Conservation (phyloP, 2,329 filamentous ascomycete species). For the Claviceps sp. region DNA sequence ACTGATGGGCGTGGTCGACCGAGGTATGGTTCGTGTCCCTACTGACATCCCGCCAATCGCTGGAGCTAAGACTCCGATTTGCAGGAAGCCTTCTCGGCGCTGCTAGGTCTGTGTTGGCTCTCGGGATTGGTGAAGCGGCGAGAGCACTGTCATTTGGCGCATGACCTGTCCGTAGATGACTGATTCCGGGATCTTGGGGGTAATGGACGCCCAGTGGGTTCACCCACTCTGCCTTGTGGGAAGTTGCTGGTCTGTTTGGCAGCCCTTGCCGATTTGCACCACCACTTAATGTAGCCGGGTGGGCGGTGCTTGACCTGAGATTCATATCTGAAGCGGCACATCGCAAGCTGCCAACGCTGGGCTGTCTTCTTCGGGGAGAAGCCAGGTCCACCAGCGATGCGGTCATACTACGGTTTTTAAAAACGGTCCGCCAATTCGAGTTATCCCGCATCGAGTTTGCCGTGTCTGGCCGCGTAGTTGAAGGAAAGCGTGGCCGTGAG, state of each 20-base stretch:
- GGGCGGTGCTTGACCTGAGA: slow-evolving; percentile 17
- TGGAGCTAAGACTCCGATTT: slow-evolving; percentile 25
- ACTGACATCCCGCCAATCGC: neutral
- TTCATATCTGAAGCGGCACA: slow-evolving; percentile 26
- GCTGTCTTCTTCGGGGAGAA: slow-evolving; percentile 15
- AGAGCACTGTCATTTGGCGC: neutral
- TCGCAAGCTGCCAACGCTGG: slow-evolving; percentile 16
- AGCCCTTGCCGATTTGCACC: slow-evolving; percentile 17
- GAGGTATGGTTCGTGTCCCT: neutral
- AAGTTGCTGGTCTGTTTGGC: slow-evolving; percentile 10
- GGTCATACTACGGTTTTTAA: slow-evolving; percentile 22
- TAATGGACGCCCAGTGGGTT: slow-evolving; percentile 37
- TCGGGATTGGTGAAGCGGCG: neutral
- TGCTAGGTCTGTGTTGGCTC: neutral
- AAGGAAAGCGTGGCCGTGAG: slow-evolving; percentile 19
- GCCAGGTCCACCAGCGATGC: slow-evolving; percentile 33
- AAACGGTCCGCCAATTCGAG: slow-evolving; percentile 21
- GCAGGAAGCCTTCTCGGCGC: slow-evolving; percentile 25
- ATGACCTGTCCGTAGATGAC: neutral
- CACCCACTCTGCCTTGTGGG: slow-evolving; percentile 27
- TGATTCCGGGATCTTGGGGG: slow-evolving; percentile 14
- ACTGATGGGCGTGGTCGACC: neutral
- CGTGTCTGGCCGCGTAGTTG: slow-evolving; percentile 25
- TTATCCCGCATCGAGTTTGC: slow-evolving; percentile 20
- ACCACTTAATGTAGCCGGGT: slow-evolving; percentile 20